Percentiles rank a stretch among this genome's conserved stretches.
These are phyloP conservation scores for Penicillium alfredii DNA, from an alignment of 495 filamentous ascomycete species.

Conservation along the genomic window DNA sequence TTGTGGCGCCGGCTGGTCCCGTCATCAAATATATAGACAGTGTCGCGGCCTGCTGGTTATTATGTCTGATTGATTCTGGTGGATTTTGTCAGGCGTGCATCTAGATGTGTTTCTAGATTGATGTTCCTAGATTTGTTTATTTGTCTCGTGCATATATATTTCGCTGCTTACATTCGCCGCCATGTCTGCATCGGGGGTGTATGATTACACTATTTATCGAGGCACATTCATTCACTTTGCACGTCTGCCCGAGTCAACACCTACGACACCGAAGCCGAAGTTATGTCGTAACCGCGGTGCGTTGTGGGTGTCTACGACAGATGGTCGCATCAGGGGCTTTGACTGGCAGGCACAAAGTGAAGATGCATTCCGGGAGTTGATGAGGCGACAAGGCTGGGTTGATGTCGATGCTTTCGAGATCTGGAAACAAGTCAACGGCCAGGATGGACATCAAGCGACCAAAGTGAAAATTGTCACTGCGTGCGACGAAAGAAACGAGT, in stretches of 20 bases:
- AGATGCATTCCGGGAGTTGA: constrained; percentile 29
- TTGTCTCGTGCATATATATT: too few species aligned
- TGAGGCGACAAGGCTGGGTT: constrained; percentile 39
- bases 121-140: not conserved
- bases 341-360: constrained; percentile 27
- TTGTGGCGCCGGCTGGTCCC: too few species aligned
- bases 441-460: not conserved
- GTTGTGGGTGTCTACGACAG: constrained; percentile 53
- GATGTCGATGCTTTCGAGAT: constrained; percentile 6
- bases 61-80: constrained; percentile 1
- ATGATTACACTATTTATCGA: constrained; percentile 24
- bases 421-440: not conserved
- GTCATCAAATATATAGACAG: too few species aligned
- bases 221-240: constrained; percentile 39
- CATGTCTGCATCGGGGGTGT: constrained; percentile 7
- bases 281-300: constrained; percentile 44
- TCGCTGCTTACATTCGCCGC: not conserved
- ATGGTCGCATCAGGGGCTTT: constrained; percentile 51
- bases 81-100: not conserved
- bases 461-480: constrained; percentile 19
- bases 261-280: constrained; percentile 12
- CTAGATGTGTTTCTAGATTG: not conserved
- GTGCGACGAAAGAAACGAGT: constrained; percentile 41
- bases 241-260: constrained; percentile 20
- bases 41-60: too few species aligned